phyloP scores from a whole-genome alignment of 140 eudicot species.

The Erigeron philadelphicus region DNA sequence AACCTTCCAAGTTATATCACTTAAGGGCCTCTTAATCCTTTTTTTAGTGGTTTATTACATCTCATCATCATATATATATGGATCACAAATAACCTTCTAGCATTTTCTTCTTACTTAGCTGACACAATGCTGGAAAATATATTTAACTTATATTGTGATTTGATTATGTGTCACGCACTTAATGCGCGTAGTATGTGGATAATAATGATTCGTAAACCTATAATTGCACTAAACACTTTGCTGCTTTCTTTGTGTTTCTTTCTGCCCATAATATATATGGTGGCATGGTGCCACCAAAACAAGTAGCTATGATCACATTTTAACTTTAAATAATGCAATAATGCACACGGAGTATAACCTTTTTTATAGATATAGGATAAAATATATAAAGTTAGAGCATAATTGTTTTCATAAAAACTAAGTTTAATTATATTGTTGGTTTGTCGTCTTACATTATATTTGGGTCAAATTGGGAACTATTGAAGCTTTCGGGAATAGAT shows the following conservation, averaged over 20 bases:
- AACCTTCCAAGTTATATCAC: too few species aligned
- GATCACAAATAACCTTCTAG: not conserved
- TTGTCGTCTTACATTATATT: too few species aligned
- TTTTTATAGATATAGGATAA: too few species aligned
- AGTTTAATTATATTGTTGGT: too few species aligned
- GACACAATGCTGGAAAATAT: constrained; percentile 10
- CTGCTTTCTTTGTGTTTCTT: constrained; percentile 1
- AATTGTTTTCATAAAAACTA: too few species aligned
- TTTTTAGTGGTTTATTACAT: not conserved
- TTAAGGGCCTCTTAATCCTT: too few species aligned
- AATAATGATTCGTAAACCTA: constrained; percentile 18
- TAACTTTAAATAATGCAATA: not conserved
- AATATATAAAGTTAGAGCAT: too few species aligned
- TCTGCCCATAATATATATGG: constrained; percentile 19
- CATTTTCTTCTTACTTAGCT: constrained; percentile 1
- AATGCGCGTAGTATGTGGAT: constrained; percentile 21
- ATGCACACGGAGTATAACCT: too few species aligned
- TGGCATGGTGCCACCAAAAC: constrained; percentile 24
- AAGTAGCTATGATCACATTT: constrained; percentile 15
- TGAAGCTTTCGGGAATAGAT: too few species aligned
- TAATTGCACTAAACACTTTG: constrained; percentile 17
- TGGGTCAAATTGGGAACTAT: too few species aligned
- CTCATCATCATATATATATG: too few species aligned
- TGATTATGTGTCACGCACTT: constrained; percentile 34
- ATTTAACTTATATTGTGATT: constrained; percentile 13